These are phyloP conservation scores for Yarrowia sp. DNA, from an alignment of 805 yeast species.

Conservation along the genomic window DNA sequence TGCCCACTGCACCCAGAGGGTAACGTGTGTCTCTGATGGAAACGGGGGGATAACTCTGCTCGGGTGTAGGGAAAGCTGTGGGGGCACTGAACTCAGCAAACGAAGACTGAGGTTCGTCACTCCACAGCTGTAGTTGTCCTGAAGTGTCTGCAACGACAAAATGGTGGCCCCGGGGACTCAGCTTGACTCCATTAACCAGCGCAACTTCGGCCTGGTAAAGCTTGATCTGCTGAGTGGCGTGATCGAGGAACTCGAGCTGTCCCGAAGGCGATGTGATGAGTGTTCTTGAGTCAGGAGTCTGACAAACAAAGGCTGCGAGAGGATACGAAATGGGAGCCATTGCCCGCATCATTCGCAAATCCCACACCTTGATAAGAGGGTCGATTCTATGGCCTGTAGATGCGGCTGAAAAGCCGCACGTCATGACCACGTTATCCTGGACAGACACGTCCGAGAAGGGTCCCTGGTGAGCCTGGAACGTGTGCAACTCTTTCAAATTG, in stretches of 20 bases:
- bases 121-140: constrained; percentile 67
- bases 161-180: constrained; percentile 72
- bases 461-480: constrained; percentile 40
- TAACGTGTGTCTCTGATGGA: constrained; percentile 43
- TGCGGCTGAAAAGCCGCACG: constrained; percentile 70
- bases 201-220: constrained; percentile 64
- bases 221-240: constrained; percentile 56
- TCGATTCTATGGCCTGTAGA: constrained; percentile 62
- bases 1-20: constrained; percentile 71
- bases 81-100: constrained; percentile 45
- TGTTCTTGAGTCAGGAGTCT: constrained; percentile 84
- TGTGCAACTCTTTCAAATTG: constrained; percentile 35
- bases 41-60: constrained; percentile 29
- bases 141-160: constrained; percentile 64
- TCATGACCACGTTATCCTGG: constrained; percentile 44
- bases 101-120: constrained; percentile 46
- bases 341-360: constrained; percentile 66
- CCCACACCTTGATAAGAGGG: constrained; percentile 79
- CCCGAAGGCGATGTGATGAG: constrained; percentile 80
- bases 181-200: constrained; percentile 49
- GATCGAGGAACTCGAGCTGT: constrained; percentile 80
- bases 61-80: constrained; percentile 51
- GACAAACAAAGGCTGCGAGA: constrained; percentile 73
- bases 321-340: constrained; percentile 82
- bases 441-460: constrained; percentile 41